Base-by-base conservation (phyloP, 768 basidiomycete genomes). In the Lentinula lateritia region DNA sequence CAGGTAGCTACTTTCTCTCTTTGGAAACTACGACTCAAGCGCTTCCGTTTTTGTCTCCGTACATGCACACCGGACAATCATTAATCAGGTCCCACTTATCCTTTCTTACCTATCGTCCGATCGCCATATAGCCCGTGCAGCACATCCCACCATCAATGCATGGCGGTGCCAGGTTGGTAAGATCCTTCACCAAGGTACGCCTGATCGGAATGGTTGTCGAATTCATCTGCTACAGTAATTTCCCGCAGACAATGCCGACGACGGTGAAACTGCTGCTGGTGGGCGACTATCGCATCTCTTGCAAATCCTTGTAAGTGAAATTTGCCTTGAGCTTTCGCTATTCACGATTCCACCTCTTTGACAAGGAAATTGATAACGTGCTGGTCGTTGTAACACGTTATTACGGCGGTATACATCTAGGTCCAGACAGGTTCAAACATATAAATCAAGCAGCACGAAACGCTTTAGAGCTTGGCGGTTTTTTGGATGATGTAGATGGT, bases 401-500 rank as follows among this genome's bases (percentile, higher is more conserved):
- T 75, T 98, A 91, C 69, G 96, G 96, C 13, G 96, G 96, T 0
- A 88, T 90, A 12, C 90, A 92, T 63, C 80, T 99, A 1, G 95
- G 93, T 3, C 87, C 94, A 0, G 95, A 95, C 70, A 78, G 90
- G 39, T 93, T 89, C 74, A 90, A 91, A 70, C 93, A 96, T 67
- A 98, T 99, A 72, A 98, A 96, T 69, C 92, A 95, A 70, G 93
- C 93, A 3, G 96, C 95, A 1, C 82, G 96, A 20, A 92, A 93
- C 67, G 95, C 95, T 0, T 78, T 98, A 5, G 92, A 96, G 48
- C 65, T 86, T 0, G 96, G 91, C 9, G 95, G 95, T 0, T 93
- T 98, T 70, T 74, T 98, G 36, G 90, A 92, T 46, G 67, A 66
- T 15, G 82, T 79, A 12, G 70, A 52, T 38, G 35, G 58, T 4